phyloP scores from a whole-genome alignment of 345 rosid species.

The Atalantia buxifolia region DNA sequence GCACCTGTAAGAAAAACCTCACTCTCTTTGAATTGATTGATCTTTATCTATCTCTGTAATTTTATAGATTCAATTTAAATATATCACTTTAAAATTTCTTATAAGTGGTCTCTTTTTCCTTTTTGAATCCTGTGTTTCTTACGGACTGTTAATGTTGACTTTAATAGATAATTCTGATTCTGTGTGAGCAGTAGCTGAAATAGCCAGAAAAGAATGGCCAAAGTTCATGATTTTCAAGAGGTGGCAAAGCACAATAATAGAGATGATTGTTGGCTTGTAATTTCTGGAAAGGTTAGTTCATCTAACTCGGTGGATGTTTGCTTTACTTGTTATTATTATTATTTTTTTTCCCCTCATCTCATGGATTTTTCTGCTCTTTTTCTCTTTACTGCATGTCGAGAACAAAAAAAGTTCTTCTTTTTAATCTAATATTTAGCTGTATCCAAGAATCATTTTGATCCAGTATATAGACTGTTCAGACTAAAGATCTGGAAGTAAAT shows the following conservation, averaged over 20 bases:
- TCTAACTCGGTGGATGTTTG: background rate
- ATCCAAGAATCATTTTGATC: background rate
- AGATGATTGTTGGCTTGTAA: constrained; percentile 62
- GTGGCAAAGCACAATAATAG: constrained; percentile 50
- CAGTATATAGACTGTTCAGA: background rate
- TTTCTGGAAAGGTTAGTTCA: constrained; percentile 57
- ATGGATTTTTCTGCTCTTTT: background rate
- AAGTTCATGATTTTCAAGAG: constrained; percentile 43
- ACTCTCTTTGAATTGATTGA: background rate
- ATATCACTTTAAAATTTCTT: background rate
- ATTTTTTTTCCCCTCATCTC: background rate
- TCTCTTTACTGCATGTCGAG: background rate
- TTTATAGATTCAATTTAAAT: no score
- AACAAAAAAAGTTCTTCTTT: background rate
- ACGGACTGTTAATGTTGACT: background rate
- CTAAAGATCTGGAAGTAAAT: background rate
- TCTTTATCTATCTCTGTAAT: background rate
- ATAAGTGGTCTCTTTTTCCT: background rate
- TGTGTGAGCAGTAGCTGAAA: background rate
- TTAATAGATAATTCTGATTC: no score
- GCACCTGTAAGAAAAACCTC: background rate
- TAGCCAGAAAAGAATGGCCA: constrained; percentile 28
- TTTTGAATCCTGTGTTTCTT: background rate
- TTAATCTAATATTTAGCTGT: background rate
- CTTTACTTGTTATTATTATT: background rate